These are phyloP conservation scores for Astrothelium macrocarpum DNA, from an alignment of 495 filamentous ascomycete species.

Conservation along the genomic window DNA sequence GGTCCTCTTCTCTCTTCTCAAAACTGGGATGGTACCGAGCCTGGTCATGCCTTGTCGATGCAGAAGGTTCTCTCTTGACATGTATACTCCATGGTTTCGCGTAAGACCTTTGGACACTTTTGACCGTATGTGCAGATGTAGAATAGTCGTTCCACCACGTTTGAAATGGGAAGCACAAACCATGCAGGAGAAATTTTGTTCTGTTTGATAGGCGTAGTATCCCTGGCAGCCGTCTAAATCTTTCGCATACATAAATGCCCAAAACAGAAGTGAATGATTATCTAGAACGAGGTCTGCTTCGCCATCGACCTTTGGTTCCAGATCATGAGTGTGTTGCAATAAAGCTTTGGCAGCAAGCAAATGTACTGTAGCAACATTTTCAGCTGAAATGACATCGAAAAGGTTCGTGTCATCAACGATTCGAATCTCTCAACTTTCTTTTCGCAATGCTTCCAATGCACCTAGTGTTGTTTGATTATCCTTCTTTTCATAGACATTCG, in stretches of 20 bases:
- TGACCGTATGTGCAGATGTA: not conserved
- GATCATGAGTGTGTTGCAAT: not conserved
- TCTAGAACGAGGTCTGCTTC: not conserved
- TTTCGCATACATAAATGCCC: not conserved
- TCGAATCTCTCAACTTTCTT: not conserved
- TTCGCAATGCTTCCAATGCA: not conserved
- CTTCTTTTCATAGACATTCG: not conserved
- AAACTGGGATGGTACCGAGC: not conserved
- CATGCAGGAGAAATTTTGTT: not conserved
- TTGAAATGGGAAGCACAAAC: not conserved
- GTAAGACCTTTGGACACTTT: not conserved
- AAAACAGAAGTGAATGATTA: not conserved
- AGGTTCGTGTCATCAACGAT: not conserved
- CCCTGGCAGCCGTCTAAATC: not conserved
- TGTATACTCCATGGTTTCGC: not conserved
- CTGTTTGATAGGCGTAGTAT: not conserved
- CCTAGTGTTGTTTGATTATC: not conserved
- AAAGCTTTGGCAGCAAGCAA: not conserved
- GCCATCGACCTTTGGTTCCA: not conserved
- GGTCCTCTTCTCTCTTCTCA: not conserved
- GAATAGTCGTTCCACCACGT: not conserved
- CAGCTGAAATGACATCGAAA: not conserved
- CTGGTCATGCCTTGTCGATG: not conserved
- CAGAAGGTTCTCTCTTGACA: not conserved
- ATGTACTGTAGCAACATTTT: not conserved